A percentile compares a stretch with the other conserved stretches of the same genome.
phyloP scores from a whole-genome alignment of 768 basidiomycete genomes.

The Tricholoma bakamatsutake region DNA sequence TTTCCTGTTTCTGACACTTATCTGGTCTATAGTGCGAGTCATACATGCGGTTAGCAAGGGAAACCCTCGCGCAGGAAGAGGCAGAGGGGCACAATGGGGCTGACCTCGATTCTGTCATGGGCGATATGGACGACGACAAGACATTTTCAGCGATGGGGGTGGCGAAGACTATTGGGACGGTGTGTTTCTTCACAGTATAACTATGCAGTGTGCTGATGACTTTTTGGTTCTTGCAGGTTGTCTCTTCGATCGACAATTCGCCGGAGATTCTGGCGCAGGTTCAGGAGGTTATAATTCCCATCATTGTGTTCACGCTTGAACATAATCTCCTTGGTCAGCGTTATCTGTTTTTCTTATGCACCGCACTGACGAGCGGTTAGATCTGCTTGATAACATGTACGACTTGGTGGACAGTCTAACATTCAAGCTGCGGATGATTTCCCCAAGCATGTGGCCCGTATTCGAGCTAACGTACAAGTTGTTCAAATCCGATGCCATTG shows the following conservation, averaged over 20 bases:
- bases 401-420: conserved; percentile 82
- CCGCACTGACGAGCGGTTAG: conserved; percentile 28
- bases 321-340: conserved; percentile 63
- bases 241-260: conserved; percentile 66
- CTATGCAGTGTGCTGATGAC: background rate
- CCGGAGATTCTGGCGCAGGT: conserved; percentile 73
- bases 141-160: conserved; percentile 84
- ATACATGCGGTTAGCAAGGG: conserved; percentile 72
- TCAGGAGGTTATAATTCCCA: conserved; percentile 76
- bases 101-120: conserved; percentile 51
- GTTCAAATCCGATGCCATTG: conserved; percentile 79
- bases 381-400: conserved; percentile 84
- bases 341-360: conserved; percentile 14
- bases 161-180: conserved; percentile 77
- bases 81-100: conserved; percentile 35
- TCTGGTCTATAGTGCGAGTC: conserved; percentile 58
- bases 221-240: conserved; percentile 40
- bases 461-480: conserved; percentile 78
- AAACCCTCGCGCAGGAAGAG: conserved; percentile 54
- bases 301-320: conserved; percentile 72
- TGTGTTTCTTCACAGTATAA: conserved; percentile 5
- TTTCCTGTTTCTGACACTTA: background rate
- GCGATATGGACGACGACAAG: conserved; percentile 74
- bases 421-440: conserved; percentile 71
- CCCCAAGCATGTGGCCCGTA: conserved; percentile 82